Evolutionary conservation across 2,329 filamentous ascomycete genomes (phyloP).

Genomic region (Didymosphaeria variabile): DNA sequence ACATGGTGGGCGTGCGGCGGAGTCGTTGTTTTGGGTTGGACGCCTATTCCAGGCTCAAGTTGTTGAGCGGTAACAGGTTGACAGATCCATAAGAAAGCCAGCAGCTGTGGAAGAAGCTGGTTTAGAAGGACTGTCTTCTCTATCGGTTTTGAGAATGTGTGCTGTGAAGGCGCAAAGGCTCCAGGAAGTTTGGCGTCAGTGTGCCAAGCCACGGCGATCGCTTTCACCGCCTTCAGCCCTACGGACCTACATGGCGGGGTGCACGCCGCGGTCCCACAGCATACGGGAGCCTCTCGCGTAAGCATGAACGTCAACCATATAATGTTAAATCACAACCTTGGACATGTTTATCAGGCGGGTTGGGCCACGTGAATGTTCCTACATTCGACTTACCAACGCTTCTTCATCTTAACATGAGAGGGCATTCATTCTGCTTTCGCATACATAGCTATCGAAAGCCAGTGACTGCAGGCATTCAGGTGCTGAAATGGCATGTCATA

Average conservation of each 20-base stretch:
- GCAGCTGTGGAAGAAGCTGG: too few relatives aligned
- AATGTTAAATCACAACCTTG: neutral
- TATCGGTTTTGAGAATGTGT: neutral
- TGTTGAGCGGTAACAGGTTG: neutral
- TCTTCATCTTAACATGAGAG: too few relatives aligned
- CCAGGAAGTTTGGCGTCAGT: neutral
- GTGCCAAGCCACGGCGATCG: conserved; percentile 29
- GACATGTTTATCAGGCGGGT: neutral
- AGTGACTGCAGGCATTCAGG: too few relatives aligned
- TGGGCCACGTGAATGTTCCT: neutral
- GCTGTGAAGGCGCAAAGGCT: neutral
- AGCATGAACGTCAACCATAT: neutral
- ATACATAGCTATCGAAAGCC: too few relatives aligned
- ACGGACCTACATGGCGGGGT: conserved; percentile 15
- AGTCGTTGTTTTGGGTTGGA: conserved; percentile 6
- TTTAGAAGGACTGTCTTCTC: neutral
- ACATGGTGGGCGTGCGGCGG: conserved; percentile 28
- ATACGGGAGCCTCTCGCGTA: neutral
- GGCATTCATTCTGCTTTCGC: too few relatives aligned
- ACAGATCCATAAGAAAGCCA: neutral
- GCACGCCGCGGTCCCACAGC: conserved; percentile 14
- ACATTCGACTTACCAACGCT: neutral
- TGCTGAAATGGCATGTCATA: too few relatives aligned
- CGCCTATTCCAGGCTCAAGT: conserved; percentile 4
- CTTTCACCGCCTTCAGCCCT: conserved; percentile 46